Base-by-base conservation (phyloP, 208 protist species). In the Leishmania major region DNA sequence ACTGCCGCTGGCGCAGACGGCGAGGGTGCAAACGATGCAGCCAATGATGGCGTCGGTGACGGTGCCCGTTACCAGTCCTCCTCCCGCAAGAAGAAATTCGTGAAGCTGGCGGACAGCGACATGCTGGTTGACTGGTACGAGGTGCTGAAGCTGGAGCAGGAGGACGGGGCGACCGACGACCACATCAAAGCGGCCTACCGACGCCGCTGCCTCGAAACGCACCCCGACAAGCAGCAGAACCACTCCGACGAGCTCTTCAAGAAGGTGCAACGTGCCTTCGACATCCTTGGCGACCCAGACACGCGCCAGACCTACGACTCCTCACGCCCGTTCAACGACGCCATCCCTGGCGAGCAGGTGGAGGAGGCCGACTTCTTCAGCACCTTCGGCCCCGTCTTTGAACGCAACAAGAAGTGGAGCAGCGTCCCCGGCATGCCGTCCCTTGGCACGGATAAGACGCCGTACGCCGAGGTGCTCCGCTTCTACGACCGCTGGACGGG, bases 401-500 rank as follows among this genome's bases (percentile, higher is more conserved):
- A 98, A 43, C 90, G 94, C n/a, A 98, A 99, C 87, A 95, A 96
- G 70, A 97, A 93, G 87, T 98, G 92, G 92, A 94, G 89, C 81
- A 85, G 72, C 66, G 87, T 94, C 37, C 78, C 75, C 13, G 84
- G 81, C 37, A 80, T 98, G 72, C 96, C 95, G 28, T 93, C 88
- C 1, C 88, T 98, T 51, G 98, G 97, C 28, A 80, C 85, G 47
- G 92, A 93, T 62, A 82, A 88, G 55, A 94, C 93, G 2, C 62
- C 86, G 15, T 78, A 92, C 70, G 87, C 92, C 60, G 90, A 97
- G 10, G 95, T 99, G 6, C 77, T 94, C 35, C 87, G 83, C 37
- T 99, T 99, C 84, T 99, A 99, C 84, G 95, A 98, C 74, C 98
- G 96, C 71, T 99, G 99, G 98, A 88, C 85, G 49, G 67, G 74